A percentile compares a stretch with the other conserved stretches of the same genome.
These are phyloP conservation scores for Bretziella fagacearum DNA, from an alignment of 2,329 filamentous ascomycete genomes.

Conservation along the genomic window DNA sequence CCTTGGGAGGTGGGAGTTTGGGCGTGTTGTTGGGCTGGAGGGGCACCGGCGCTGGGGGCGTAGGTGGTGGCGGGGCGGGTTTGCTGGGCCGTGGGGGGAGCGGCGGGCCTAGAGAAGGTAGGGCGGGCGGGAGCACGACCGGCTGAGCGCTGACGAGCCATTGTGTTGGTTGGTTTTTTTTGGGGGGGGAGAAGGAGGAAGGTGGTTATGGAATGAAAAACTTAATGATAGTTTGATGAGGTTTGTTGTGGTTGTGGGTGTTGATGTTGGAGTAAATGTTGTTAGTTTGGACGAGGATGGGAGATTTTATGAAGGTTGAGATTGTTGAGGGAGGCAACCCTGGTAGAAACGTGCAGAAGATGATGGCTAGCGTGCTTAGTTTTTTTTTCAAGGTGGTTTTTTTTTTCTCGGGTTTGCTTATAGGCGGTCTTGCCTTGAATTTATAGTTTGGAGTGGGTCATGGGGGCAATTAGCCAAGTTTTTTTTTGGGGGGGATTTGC, in stretches of 20 bases:
- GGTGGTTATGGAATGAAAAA: neutral
- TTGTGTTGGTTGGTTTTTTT: constrained; percentile 25
- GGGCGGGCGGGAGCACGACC: constrained; percentile 48
- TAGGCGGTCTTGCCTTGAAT: neutral
- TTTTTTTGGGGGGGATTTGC: neutral
- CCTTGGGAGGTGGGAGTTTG: constrained; percentile 41
- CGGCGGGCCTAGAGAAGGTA: constrained; percentile 34
- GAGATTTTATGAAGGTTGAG: neutral
- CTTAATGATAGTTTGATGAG: neutral
- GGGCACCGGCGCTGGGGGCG: constrained; percentile 27
- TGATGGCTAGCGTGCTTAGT: constrained; percentile 1
- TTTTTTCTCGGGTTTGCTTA: constrained; percentile 1
- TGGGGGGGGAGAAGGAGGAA: neutral
- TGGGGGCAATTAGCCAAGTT: neutral
- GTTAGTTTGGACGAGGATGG: no score
- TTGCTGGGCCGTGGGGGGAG: constrained; percentile 43
- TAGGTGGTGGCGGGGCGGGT: constrained; percentile 54
- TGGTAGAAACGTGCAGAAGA: constrained; percentile 16
- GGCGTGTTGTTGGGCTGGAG: constrained; percentile 33
- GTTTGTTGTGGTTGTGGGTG: neutral
- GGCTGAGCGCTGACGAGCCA: constrained; percentile 64
- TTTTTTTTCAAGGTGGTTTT: neutral
- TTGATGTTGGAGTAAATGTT: neutral
- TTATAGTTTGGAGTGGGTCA: neutral
- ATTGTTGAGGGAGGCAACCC: neutral